Evolutionary conservation across 305 asterid species (phyloP), one percentile per base, ranked within the genome.

Genomic region (Ajuga reptans): DNA sequence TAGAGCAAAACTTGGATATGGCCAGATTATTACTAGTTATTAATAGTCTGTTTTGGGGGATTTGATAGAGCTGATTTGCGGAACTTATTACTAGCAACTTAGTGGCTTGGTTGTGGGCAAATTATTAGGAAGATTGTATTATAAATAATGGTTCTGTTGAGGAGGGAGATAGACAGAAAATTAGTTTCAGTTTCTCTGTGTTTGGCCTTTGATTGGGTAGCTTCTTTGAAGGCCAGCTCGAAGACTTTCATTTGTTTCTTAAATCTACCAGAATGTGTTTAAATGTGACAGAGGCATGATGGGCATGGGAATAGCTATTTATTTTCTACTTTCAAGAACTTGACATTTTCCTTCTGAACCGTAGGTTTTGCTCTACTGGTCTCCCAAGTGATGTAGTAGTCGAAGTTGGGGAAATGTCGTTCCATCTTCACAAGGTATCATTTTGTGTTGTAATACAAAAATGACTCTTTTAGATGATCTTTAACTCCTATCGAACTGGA

Each of bases 391-490:
- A 92, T 81, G 79, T 92, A 17, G 82, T 86, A 69, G 96, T 92
- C 14, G 96, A 88, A 82, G 96, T 92, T 80, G 96, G 82, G 68
- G 96, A 88, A 72, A 92, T 92, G 98, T 84, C 96, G 10, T 92
- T 92, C 81, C 96, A 89, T 81, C 96, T 92, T 58, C 98, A 92
- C 86, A 92, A 89, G 96, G 98, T 92, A 85, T 69, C 15, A 16
- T 68, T 56, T 53, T 39, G 1, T 43, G 49, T 43, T 43, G 0
- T 43, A 7, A 39, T 39, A 0, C 45, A 39, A 39, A 39, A 39
- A 39, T 7, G 42, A 9, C 11, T 0, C 42, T 8, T 39, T 39
- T 39, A 39, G 45, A 39, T 39, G 9, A 39, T 3, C 9, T 39
- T 39, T 39, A 39, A 7, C 2, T 8, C 45, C 11, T 7, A 9